Percentiles rank a stretch among this genome's conserved stretches.
phyloP scores from a whole-genome alignment of 192 early-diverging fungal species.

The Coemansia sp. region DNA sequence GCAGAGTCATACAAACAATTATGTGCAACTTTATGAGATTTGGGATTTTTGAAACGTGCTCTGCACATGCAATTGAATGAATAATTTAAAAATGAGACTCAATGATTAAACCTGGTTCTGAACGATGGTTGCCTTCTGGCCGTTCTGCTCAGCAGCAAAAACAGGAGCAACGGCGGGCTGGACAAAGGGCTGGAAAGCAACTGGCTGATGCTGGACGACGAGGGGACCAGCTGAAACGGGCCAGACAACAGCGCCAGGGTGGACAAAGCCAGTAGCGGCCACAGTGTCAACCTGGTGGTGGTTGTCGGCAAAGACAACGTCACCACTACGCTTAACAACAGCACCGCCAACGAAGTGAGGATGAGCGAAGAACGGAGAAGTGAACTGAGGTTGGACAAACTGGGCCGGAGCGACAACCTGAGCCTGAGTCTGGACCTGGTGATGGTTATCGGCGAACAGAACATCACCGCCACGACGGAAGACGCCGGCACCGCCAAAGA shows the following conservation, averaged over 20 bases:
- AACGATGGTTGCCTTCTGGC: constrained; percentile 25
- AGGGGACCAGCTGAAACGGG: not conserved
- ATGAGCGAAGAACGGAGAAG: constrained; percentile 2
- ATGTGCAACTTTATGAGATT: too few relatives aligned
- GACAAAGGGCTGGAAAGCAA: constrained; percentile 5
- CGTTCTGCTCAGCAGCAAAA: constrained; percentile 20
- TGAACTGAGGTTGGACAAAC: constrained; percentile 2
- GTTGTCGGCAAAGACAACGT: constrained; percentile 34
- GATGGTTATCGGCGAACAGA: constrained; percentile 47
- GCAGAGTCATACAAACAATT: too few relatives aligned
- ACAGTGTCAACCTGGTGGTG: constrained; percentile 30
- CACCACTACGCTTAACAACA: constrained; percentile 35
- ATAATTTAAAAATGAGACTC: not conserved
- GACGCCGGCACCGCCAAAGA: constrained; percentile 24
- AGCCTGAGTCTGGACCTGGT: constrained; percentile 24
- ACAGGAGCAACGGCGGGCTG: constrained; percentile 6
- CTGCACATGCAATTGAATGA: not conserved
- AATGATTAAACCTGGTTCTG: constrained; percentile 22
- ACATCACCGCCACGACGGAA: constrained; percentile 40
- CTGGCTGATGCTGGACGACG: constrained; percentile 1
- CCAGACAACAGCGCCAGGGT: constrained; percentile 5
- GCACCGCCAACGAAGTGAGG: not conserved
- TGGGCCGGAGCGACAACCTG: not conserved
- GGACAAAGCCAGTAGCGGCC: constrained; percentile 1
- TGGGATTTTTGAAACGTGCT: too few relatives aligned